A percentile compares a stretch with the other conserved stretches of the same genome.
These are phyloP conservation scores for Lathyrus oleraceus DNA, from an alignment of 306 rosid genomes.

Conservation along the genomic window DNA sequence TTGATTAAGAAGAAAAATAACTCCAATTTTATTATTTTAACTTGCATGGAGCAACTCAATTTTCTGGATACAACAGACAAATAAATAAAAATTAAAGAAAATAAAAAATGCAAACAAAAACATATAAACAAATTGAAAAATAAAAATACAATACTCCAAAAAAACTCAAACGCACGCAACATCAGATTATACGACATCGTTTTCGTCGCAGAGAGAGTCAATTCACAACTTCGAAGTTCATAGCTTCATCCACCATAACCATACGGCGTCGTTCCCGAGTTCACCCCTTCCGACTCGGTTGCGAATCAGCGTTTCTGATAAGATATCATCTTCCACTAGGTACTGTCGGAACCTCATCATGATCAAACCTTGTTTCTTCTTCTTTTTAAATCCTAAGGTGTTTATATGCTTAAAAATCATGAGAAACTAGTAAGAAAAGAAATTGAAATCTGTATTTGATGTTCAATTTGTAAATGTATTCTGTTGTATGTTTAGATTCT, in stretches of 20 bases:
- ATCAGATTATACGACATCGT: neutral
- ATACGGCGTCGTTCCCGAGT: constrained; percentile 17
- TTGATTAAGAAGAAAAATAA: too few relatives aligned
- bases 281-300: neutral
- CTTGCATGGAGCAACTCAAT: too few relatives aligned
- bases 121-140: too few relatives aligned
- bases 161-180: too few relatives aligned
- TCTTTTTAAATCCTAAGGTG: neutral
- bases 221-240: neutral
- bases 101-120: too few relatives aligned
- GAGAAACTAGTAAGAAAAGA: neutral
- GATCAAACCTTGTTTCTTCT: neutral
- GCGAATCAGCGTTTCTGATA: constrained; percentile 12
- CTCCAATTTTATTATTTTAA: too few relatives aligned
- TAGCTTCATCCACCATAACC: neutral
- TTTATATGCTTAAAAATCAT: neutral
- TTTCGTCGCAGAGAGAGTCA: neutral
- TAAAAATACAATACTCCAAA: too few relatives aligned
- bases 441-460: neutral
- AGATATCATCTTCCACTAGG: constrained; percentile 61
- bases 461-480: constrained; percentile 22
- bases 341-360: neutral
- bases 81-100: too few relatives aligned
- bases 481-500: neutral
- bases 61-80: too few relatives aligned